Evolutionary conservation across 2,329 filamentous ascomycete species (phyloP), one percentile per base, ranked within the genome.

Genomic region (Dactylellina leptospora): DNA sequence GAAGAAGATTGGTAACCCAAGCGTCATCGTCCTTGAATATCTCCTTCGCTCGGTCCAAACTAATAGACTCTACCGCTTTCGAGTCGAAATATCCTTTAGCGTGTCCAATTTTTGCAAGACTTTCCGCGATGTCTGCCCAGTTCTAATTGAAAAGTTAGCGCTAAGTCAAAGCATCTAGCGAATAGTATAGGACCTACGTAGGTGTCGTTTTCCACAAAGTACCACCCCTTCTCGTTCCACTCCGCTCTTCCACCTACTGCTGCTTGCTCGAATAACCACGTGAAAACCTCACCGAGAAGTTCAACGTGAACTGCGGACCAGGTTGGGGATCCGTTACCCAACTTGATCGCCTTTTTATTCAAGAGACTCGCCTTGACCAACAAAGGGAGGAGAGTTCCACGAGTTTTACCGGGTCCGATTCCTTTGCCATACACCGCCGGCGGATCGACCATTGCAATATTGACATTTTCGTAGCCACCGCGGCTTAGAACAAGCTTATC

Each of bases 351-450:
- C 69, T 79, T 82, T 2, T 83, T 82, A 13, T 81, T 75, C 60
- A 80, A 70, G 9, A 87, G 77, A 1, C 81, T 80, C 45, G 76
- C 79, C 42, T 77, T 77, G 27, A 79, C 79, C 40, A 86, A 76
- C 33, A 78, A 75, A 0, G 83, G 82, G 0, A 85, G 79, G 75
- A 86, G 84, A 13, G 83, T 79, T 74, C 83, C 85, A 69, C 82
- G 80, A 64, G 81, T 81, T 74, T 85, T 85, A 59, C 81, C 81
- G 0, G 85, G 82, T 2, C 88, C 86, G 36, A 87, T 82, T 1
- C 86, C 87, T 1, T 75, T 51, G 18, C 85, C 87, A 74, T 88
- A 90, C 74, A 90, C 89, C 1, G 83, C 85, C 0, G 87, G 86
- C 5, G 88, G 87, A 74, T 85, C 89, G 1, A 90, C 82, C 25